Conservation (phyloP, 2,329 filamentous ascomycete genomes). For the Plectosphaerella sp. region DNA sequence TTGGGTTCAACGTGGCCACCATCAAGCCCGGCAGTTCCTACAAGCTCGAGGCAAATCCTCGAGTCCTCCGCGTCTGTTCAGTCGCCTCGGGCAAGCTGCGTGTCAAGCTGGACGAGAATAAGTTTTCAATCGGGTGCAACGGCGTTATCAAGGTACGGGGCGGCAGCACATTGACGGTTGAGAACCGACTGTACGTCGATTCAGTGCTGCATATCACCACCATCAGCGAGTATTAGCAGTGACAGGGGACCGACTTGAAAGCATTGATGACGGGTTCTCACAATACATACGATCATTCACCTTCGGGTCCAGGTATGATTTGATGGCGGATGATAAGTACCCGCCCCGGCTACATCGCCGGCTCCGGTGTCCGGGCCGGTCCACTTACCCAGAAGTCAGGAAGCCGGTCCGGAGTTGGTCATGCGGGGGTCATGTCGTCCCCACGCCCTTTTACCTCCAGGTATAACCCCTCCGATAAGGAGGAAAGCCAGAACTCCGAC, state of each 20-base stretch:
- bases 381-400: too few species aligned
- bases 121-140: constrained; percentile 36
- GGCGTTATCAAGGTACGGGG: constrained; percentile 39
- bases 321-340: too few species aligned
- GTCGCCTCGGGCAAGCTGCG: constrained; percentile 35
- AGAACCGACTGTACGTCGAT: constrained; percentile 40
- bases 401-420: too few species aligned
- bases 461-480: not conserved
- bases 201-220: constrained; percentile 36
- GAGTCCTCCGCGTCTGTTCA: constrained; percentile 32
- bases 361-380: too few species aligned
- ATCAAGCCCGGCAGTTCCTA: constrained; percentile 32
- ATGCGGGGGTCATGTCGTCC: not conserved
- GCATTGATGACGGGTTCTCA: too few species aligned
- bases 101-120: constrained; percentile 28
- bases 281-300: too few species aligned
- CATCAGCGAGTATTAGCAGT: constrained; percentile 12
- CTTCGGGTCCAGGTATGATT: too few species aligned
- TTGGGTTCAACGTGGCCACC: constrained; percentile 34
- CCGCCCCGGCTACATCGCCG: too few species aligned
- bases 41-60: constrained; percentile 21
- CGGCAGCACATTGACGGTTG: constrained; percentile 28
- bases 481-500: not conserved
- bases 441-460: not conserved
- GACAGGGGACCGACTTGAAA: too few species aligned